Percentiles rank a stretch among this genome's conserved stretches.
phyloP scores from a whole-genome alignment of 352 stramenopile genomes.

The Phytophthora agathidicida region DNA sequence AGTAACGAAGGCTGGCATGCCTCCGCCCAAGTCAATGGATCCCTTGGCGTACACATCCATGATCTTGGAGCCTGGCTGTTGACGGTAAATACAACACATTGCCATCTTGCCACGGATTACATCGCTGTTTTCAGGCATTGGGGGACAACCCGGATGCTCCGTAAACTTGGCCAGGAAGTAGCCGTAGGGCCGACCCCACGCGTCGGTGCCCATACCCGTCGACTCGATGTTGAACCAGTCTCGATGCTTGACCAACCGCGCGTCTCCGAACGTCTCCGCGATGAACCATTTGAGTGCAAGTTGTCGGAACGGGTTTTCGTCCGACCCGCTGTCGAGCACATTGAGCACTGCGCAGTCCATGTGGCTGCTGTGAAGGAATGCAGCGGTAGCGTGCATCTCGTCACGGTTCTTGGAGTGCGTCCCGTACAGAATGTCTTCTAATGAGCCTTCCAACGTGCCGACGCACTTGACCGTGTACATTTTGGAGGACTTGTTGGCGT shows the following conservation, averaged over 20 bases:
- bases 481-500: slow-evolving; percentile 4
- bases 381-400: slow-evolving; percentile 44
- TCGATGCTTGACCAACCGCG: slow-evolving; percentile 53
- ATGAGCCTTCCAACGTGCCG: slow-evolving; percentile 45
- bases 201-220: slow-evolving; percentile 43
- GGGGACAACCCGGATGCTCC: slow-evolving; percentile 39
- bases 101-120: slow-evolving; percentile 55
- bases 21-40: slow-evolving; percentile 47
- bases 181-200: slow-evolving; percentile 47
- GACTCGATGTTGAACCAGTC: slow-evolving; percentile 72
- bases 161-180: slow-evolving; percentile 56
- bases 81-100: slow-evolving; percentile 68
- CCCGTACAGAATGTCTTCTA: slow-evolving; percentile 66
- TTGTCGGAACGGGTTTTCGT: slow-evolving; percentile 53
- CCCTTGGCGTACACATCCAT: slow-evolving; percentile 57
- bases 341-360: slow-evolving; percentile 55
- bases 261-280: slow-evolving; percentile 40
- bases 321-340: slow-evolving; percentile 38
- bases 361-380: slow-evolving; percentile 36
- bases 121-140: slow-evolving; percentile 38
- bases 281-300: slow-evolving; percentile 63
- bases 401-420: slow-evolving; percentile 45
- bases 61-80: slow-evolving; percentile 34
- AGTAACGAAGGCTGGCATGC: slow-evolving; percentile 28
- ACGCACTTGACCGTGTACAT: slow-evolving; percentile 47